These are phyloP conservation scores for Beauveria bassiana DNA, from an alignment of 2,329 filamentous ascomycete genomes.

Conservation along the genomic window DNA sequence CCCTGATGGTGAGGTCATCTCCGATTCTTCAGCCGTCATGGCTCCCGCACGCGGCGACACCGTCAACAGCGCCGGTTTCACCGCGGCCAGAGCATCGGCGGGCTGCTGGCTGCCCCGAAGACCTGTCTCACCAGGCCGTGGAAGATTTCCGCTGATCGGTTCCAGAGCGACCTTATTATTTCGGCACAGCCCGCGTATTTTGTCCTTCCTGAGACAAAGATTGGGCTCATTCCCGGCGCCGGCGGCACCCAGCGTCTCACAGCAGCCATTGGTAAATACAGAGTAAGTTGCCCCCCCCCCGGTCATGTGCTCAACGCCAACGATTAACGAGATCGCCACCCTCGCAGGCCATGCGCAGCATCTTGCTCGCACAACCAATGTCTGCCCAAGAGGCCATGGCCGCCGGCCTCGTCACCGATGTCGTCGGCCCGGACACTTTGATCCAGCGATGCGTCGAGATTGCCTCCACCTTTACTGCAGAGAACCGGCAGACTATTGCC, in stretches of 20 bases:
- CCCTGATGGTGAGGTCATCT: conserved; percentile 26
- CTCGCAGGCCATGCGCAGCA: conserved; percentile 3
- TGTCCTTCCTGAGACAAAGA: conserved; percentile 20
- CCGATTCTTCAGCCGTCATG: background rate
- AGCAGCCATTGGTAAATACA: conserved; percentile 19
- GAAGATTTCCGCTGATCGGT: background rate
- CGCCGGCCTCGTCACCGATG: background rate
- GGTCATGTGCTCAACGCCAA: background rate
- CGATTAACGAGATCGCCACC: background rate
- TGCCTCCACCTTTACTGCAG: background rate
- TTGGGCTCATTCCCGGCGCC: conserved; percentile 21
- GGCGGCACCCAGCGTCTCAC: conserved; percentile 21
- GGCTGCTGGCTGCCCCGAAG: too few species aligned
- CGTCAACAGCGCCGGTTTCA: too few species aligned
- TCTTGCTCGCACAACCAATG: conserved; percentile 6
- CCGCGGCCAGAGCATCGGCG: too few species aligned
- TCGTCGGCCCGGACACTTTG: background rate
- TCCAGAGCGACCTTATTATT: conserved; percentile 19
- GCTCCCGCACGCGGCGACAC: too few species aligned
- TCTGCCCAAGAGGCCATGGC: conserved; percentile 1
- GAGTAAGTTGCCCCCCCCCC: conserved; percentile 11
- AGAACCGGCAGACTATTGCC: background rate
- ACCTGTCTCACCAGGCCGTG: background rate
- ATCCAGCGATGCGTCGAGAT: background rate
- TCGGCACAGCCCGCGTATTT: conserved; percentile 17